These are phyloP conservation scores for Trichosanthes cucumerina DNA, from an alignment of 306 rosid species.

Conservation along the genomic window DNA sequence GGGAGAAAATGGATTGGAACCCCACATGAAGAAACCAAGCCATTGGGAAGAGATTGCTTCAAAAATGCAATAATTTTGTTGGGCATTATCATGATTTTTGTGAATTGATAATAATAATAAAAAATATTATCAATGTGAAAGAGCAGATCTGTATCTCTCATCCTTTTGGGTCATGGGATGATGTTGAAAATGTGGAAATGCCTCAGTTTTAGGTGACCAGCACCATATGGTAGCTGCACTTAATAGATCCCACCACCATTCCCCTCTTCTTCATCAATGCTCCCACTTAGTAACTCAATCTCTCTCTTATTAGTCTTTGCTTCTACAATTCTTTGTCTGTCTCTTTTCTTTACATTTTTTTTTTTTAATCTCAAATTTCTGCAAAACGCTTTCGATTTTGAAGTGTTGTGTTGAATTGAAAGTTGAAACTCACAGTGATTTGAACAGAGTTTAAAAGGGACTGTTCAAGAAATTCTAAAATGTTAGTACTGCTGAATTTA, in stretches of 20 bases:
- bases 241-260: neutral
- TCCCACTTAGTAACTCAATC: neutral
- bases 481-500: too few relatives aligned
- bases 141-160: neutral
- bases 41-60: conserved; percentile 8
- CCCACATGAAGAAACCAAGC: conserved; percentile 19
- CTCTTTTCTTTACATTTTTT: neutral
- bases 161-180: conserved; percentile 1
- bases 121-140: neutral
- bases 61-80: conserved; percentile 11
- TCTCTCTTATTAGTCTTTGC: neutral
- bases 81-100: neutral
- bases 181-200: neutral
- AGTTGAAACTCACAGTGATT: neutral
- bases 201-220: conserved; percentile 9
- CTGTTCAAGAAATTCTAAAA: too few relatives aligned
- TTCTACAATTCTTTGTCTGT: neutral
- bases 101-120: neutral
- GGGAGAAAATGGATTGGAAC: neutral
- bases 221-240: neutral
- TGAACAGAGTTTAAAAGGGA: too few relatives aligned
- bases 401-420: neutral
- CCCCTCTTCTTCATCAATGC: neutral
- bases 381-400: neutral
- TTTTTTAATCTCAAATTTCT: neutral